A percentile compares a stretch with the other conserved stretches of the same genome.
phyloP scores from a whole-genome alignment of 768 basidiomycete species.

The Roridomyces roridus region DNA sequence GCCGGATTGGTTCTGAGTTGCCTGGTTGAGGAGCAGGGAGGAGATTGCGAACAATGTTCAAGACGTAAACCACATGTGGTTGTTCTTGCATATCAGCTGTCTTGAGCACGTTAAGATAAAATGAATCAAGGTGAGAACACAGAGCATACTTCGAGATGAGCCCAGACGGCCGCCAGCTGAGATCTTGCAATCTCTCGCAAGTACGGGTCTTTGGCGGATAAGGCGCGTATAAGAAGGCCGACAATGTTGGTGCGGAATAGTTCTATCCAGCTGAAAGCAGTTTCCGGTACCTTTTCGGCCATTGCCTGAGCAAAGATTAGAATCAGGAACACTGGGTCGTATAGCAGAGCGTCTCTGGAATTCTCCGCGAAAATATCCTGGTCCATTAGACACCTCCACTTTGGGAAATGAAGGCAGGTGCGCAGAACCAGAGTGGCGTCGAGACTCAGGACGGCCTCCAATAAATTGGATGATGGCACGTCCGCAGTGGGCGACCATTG shows the following conservation, averaged over 20 bases:
- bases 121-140: not conserved
- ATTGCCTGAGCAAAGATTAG: slow-evolving; percentile 72
- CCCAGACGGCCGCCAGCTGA: slow-evolving; percentile 67
- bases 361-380: slow-evolving; percentile 32
- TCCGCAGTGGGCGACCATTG: slow-evolving; percentile 66
- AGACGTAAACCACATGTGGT: slow-evolving; percentile 72
- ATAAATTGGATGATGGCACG: slow-evolving; percentile 46
- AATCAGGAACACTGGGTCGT: slow-evolving; percentile 83
- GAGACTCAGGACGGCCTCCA: slow-evolving; percentile 74
- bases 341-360: slow-evolving; percentile 51
- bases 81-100: slow-evolving; percentile 78
- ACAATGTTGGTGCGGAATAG: slow-evolving; percentile 83
- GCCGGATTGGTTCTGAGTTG: slow-evolving; percentile 41
- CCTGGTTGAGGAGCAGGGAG: slow-evolving; percentile 43
- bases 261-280: slow-evolving; percentile 83
- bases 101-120: slow-evolving; percentile 34
- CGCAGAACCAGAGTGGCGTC: slow-evolving; percentile 73
- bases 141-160: slow-evolving; percentile 63
- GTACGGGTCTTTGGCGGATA: slow-evolving; percentile 69
- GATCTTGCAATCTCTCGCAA: slow-evolving; percentile 67
- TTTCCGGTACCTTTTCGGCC: slow-evolving; percentile 59
- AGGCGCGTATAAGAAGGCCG: slow-evolving; percentile 70
- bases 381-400: slow-evolving; percentile 59
- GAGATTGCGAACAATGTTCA: slow-evolving; percentile 68
- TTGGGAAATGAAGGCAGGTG: slow-evolving; percentile 76